Conservation (phyloP, 352 stramenopile species). For the Blastocystis sp. region DNA sequence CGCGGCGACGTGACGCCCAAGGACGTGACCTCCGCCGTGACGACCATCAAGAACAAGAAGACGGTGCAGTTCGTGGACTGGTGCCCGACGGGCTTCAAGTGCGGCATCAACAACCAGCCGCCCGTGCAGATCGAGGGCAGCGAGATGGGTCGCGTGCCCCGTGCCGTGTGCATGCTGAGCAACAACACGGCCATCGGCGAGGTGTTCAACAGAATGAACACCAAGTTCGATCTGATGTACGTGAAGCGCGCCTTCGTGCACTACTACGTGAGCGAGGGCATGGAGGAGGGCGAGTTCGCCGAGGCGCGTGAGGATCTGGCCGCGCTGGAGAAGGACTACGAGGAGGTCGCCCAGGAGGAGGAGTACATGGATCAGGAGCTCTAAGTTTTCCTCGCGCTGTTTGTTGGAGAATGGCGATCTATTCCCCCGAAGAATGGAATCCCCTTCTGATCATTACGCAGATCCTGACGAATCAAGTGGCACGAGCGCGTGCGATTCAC, state of each 20-base stretch:
- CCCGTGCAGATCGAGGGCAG: conserved; percentile 90
- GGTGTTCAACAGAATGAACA: conserved; percentile 93
- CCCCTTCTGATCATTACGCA: conserved; percentile 60
- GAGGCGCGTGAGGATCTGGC: conserved; percentile 96
- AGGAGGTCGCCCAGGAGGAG: conserved; percentile 96
- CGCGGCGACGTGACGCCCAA: conserved; percentile 84
- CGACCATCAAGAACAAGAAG: conserved; percentile 97
- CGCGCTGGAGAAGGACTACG: conserved; percentile 97
- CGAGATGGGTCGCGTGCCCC: conserved; percentile 92
- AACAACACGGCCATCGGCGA: conserved; percentile 97
- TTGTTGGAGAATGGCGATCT: conserved; percentile 53
- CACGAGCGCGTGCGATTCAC: background rate
- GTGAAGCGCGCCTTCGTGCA: conserved; percentile 98
- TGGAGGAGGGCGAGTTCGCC: conserved; percentile 99
- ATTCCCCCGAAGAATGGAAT: conserved; percentile 56
- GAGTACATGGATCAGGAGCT: conserved; percentile 73
- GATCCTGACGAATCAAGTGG: conserved; percentile 61
- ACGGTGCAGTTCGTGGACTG: conserved; percentile 99
- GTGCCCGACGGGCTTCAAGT: conserved; percentile 98
- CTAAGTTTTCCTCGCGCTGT: background rate
- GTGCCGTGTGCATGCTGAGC: conserved; percentile 96
- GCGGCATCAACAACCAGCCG: conserved; percentile 96
- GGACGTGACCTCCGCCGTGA: conserved; percentile 91
- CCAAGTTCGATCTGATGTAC: conserved; percentile 99
- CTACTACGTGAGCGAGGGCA: conserved; percentile 98